A percentile compares a stretch with the other conserved stretches of the same genome.
Conservation (phyloP, 345 rosid species). For the Durio zibethinus region DNA sequence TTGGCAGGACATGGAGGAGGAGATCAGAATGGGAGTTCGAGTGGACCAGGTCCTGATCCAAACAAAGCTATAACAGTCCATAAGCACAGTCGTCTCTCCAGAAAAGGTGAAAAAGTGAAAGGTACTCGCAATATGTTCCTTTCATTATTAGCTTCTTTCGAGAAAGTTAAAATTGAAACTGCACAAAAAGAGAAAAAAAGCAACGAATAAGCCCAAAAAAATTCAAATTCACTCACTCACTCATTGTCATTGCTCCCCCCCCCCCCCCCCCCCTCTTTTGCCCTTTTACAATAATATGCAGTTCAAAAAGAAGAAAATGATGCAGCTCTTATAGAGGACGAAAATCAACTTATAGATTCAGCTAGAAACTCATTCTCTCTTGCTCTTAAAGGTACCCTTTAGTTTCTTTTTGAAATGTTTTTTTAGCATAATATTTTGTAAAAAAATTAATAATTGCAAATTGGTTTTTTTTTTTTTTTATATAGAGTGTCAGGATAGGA, state of each 20-base stretch:
- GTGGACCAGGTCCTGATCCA: constrained; percentile 77
- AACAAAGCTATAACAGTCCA: constrained; percentile 47
- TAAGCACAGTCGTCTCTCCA: constrained; percentile 47
- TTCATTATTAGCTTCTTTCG: constrained; percentile 8
- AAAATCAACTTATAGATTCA: constrained; percentile 50
- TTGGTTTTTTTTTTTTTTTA: neutral
- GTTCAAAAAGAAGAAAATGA: constrained; percentile 52
- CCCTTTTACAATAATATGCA: constrained; percentile 30
- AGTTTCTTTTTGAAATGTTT: neutral
- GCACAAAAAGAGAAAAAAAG: constrained; percentile 4
- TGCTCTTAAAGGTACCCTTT: constrained; percentile 66
- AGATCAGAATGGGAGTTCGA: constrained; percentile 48
- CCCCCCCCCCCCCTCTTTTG: neutral
- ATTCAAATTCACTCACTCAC: constrained; percentile 23
- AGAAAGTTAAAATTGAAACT: constrained; percentile 17
- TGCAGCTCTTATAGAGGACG: constrained; percentile 38
- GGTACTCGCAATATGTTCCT: constrained; percentile 34
- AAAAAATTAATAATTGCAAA: neutral
- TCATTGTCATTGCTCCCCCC: neutral
- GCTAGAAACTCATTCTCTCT: constrained; percentile 87
- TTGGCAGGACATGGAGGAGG: constrained; percentile 58
- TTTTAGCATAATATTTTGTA: neutral
- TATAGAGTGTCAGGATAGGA: constrained; percentile 76
- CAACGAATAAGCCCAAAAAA: constrained; percentile 12
- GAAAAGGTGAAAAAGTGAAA: constrained; percentile 58